Percentiles rank a stretch among this genome's conserved stretches.
These are phyloP conservation scores for Scheffersomyces coipomensis DNA, from an alignment of 805 yeast genomes.

Conservation along the genomic window DNA sequence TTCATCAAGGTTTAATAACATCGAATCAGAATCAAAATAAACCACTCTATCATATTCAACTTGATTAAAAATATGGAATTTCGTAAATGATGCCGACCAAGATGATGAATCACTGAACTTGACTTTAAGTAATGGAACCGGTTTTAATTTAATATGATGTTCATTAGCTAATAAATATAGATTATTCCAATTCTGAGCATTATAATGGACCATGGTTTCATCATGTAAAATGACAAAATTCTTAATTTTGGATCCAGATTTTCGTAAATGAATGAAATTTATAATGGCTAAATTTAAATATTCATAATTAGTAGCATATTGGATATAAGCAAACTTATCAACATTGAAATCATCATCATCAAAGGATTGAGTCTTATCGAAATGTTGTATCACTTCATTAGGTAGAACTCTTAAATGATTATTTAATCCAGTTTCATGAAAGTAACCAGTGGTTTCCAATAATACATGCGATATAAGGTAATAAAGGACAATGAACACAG, in stretches of 20 bases:
- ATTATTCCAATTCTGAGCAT: slow-evolving; percentile 10
- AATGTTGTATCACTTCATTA: slow-evolving; percentile 16
- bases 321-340: slow-evolving; percentile 50
- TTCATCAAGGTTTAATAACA: slow-evolving; percentile 22
- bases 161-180: slow-evolving; percentile 12
- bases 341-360: slow-evolving; percentile 4
- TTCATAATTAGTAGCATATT: slow-evolving; percentile 54
- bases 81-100: slow-evolving; percentile 57
- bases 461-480: slow-evolving; percentile 17
- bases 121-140: slow-evolving; percentile 16
- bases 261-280: slow-evolving; percentile 36
- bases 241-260: slow-evolving; percentile 36
- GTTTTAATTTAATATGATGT: slow-evolving; percentile 22
- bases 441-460: slow-evolving; percentile 10
- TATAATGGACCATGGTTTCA: slow-evolving; percentile 11
- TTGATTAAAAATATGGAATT: slow-evolving; percentile 50
- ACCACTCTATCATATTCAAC: slow-evolving; percentile 51
- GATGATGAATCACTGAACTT: slow-evolving; percentile 16
- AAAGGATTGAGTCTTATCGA: slow-evolving; percentile 6
- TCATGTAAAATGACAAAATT: slow-evolving; percentile 46
- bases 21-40: slow-evolving; percentile 59
- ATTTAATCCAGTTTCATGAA: slow-evolving; percentile 11
- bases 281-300: slow-evolving; percentile 54
- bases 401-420: slow-evolving; percentile 20
- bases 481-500: slow-evolving; percentile 16